Percentiles rank a stretch among this genome's conserved stretches.
phyloP scores from a whole-genome alignment of 345 rosid species.

The Syzygium aromaticum region DNA sequence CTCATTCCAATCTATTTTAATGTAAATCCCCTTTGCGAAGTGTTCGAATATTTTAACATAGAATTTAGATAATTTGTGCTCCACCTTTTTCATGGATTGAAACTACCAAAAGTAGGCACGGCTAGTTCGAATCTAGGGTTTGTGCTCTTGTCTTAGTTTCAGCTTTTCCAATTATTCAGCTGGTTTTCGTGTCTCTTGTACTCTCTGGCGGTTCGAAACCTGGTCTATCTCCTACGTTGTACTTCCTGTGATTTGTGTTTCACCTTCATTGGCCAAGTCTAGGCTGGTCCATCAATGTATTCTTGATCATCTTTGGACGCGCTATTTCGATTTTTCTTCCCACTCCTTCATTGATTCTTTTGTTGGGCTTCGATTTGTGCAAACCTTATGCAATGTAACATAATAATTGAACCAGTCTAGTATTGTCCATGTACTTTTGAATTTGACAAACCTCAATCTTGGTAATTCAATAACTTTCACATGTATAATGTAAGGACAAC shows the following conservation, averaged over 20 bases:
- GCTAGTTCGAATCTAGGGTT: background rate
- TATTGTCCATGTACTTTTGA: background rate
- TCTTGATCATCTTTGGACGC: background rate
- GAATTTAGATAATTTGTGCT: background rate
- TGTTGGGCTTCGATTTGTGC: background rate
- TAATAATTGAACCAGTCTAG: background rate
- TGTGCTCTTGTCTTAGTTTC: background rate
- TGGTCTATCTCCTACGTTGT: background rate
- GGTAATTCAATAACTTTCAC: background rate
- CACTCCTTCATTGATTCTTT: background rate
- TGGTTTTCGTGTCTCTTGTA: background rate
- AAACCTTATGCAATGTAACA: background rate
- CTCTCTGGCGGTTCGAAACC: background rate
- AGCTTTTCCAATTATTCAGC: background rate
- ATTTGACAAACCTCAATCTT: background rate
- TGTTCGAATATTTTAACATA: background rate
- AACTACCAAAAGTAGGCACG: background rate
- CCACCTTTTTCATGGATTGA: background rate
- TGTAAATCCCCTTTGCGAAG: background rate
- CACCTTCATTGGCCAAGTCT: background rate
- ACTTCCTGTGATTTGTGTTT: background rate
- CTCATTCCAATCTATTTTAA: background rate
- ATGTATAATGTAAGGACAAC: background rate
- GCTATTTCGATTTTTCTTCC: background rate
- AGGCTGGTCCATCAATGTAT: background rate